Conservation (phyloP, 2,329 filamentous ascomycete species). For the Phialocephala sp. region DNA sequence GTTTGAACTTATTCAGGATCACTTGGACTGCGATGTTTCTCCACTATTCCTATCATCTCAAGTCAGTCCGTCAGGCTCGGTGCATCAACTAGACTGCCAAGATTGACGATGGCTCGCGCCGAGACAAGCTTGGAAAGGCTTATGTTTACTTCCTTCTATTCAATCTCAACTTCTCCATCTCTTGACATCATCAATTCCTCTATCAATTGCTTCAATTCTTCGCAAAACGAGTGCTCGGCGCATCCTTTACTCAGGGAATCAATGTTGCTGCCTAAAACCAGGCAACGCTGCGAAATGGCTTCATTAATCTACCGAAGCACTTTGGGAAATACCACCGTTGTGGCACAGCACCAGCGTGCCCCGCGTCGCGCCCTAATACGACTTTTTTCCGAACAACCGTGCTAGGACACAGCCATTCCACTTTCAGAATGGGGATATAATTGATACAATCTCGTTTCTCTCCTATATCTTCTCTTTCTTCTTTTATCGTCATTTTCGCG, state of each 20-base stretch:
- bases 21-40: neutral
- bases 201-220: neutral
- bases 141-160: neutral
- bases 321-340: conserved; percentile 14
- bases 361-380: conserved; percentile 4
- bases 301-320: conserved; percentile 2
- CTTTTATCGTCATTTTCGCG: neutral
- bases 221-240: neutral
- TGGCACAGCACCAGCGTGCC: conserved; percentile 5
- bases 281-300: neutral
- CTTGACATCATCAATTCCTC: neutral
- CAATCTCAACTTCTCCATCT: neutral
- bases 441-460: neutral
- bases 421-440: neutral
- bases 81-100: neutral
- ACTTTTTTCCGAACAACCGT: neutral
- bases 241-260: neutral
- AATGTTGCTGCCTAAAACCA: conserved; percentile 6
- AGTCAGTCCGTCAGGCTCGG: neutral
- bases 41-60: neutral
- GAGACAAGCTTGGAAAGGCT: conserved; percentile 8
- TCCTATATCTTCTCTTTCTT: neutral
- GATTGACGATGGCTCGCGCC: conserved; percentile 3
- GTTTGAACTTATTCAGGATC: neutral
- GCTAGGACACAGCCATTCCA: neutral